Percentiles rank a stretch among this genome's conserved stretches.
These are phyloP conservation scores for Planoprotostelium fungivorum DNA, from an alignment of 78 protist genomes.

Conservation along the genomic window DNA sequence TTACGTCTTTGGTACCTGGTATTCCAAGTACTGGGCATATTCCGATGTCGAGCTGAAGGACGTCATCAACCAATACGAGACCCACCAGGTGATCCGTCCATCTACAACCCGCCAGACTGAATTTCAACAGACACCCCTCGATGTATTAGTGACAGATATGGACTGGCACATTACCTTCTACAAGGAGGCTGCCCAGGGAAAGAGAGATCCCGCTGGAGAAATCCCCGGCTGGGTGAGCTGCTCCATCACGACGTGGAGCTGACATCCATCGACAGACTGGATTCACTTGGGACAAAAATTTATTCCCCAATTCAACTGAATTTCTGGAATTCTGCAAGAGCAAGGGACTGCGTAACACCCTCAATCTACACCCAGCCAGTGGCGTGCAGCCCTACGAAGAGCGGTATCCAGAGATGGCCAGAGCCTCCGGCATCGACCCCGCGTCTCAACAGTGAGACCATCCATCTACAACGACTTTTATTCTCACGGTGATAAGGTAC, in stretches of 20 bases:
- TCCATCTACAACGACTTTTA: background rate
- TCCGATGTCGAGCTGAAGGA: background rate
- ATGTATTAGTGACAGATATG: slow-evolving; percentile 58
- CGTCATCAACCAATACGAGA: background rate
- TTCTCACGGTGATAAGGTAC: background rate
- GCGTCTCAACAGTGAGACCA: background rate
- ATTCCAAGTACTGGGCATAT: background rate
- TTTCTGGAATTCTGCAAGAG: background rate
- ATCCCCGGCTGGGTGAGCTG: background rate
- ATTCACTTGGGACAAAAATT: slow-evolving; percentile 24
- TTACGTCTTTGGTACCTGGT: slow-evolving; percentile 18
- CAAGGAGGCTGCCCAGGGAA: slow-evolving; percentile 13
- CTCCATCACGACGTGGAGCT: background rate
- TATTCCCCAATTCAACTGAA: slow-evolving; percentile 26
- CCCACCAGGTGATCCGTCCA: background rate
- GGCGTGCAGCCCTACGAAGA: background rate
- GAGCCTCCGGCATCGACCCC: slow-evolving; percentile 16
- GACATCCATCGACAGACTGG: slow-evolving; percentile 20
- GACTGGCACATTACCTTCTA: slow-evolving; percentile 47
- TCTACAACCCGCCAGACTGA: background rate
- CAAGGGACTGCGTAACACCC: slow-evolving; percentile 11
- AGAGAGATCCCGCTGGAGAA: slow-evolving; percentile 4
- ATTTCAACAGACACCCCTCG: slow-evolving; percentile 28
- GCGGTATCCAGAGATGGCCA: background rate
- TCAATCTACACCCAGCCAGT: slow-evolving; percentile 20